phyloP scores from a whole-genome alignment of 352 stramenopile genomes.

The Phytopythium montanum region DNA sequence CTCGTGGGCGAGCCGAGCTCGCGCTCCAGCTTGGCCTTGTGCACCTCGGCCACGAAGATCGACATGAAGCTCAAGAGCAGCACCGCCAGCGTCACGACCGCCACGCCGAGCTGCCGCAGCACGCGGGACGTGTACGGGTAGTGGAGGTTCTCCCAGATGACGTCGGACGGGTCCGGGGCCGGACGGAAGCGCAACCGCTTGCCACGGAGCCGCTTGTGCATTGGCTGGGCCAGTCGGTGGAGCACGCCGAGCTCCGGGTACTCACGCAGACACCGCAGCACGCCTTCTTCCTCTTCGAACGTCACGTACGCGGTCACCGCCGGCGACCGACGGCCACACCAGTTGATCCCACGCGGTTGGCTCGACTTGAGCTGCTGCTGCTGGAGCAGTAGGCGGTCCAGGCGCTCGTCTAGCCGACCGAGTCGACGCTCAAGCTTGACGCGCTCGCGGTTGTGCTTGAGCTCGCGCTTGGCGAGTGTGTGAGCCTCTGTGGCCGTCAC shows the following conservation, averaged over 20 bases:
- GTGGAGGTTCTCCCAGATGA: slow-evolving; percentile 84
- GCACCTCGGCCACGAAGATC: slow-evolving; percentile 69
- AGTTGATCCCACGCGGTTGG: background rate
- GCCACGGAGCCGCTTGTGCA: slow-evolving; percentile 55
- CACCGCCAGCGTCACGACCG: slow-evolving; percentile 62
- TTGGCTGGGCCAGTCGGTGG: slow-evolving; percentile 68
- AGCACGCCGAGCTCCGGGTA: slow-evolving; percentile 74
- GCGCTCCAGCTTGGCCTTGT: slow-evolving; percentile 67
- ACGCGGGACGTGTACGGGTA: slow-evolving; percentile 53
- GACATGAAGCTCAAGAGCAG: slow-evolving; percentile 72
- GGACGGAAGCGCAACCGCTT: slow-evolving; percentile 71
- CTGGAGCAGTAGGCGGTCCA: slow-evolving; percentile 37
- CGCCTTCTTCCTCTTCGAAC: slow-evolving; percentile 82
- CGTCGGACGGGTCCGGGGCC: slow-evolving; percentile 76
- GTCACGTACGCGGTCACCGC: slow-evolving; percentile 81
- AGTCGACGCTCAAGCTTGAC: slow-evolving; percentile 44
- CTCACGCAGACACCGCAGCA: slow-evolving; percentile 69
- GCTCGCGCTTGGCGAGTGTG: slow-evolving; percentile 39
- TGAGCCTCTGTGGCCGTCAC: slow-evolving; percentile 18
- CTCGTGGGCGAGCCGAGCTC: slow-evolving; percentile 64
- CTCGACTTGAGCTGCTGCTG: slow-evolving; percentile 28
- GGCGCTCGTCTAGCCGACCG: slow-evolving; percentile 32
- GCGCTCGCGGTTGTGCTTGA: slow-evolving; percentile 38
- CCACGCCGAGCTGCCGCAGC: slow-evolving; percentile 61
- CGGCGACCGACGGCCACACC: slow-evolving; percentile 9